Percentiles rank a stretch among this genome's conserved stretches.
Conservation (phyloP, 495 filamentous ascomycete species). For the Collariella sp. region DNA sequence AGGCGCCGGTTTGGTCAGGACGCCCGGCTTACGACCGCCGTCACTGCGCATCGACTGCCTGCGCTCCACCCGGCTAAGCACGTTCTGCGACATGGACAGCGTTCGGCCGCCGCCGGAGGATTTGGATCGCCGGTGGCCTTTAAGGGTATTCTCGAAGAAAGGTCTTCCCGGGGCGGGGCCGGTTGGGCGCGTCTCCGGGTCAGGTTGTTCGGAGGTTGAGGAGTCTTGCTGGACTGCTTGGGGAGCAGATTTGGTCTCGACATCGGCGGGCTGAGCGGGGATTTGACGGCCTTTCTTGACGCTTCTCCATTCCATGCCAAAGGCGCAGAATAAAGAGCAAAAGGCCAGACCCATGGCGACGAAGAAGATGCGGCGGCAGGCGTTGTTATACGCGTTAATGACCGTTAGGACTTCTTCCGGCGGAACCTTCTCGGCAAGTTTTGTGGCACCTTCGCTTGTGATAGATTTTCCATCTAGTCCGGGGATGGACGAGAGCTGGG, state of each 20-base stretch:
- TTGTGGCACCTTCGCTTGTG: constrained; percentile 50
- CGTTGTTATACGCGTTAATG: constrained; percentile 49
- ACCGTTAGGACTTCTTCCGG: constrained; percentile 34
- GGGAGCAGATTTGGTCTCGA: too few species aligned
- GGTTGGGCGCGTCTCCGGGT: neutral
- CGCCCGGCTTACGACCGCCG: neutral
- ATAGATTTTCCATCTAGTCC: constrained; percentile 41
- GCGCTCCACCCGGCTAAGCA: neutral
- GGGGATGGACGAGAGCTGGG: constrained; percentile 37
- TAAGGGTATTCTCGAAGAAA: constrained; percentile 2
- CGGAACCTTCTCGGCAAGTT: constrained; percentile 38
- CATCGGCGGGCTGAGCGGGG: too few species aligned
- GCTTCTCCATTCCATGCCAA: constrained; percentile 55
- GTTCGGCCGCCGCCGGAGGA: neutral
- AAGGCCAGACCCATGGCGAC: constrained; percentile 47
- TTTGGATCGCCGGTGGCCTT: neutral
- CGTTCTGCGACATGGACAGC: neutral
- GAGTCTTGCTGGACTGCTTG: neutral
- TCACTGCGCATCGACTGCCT: neutral
- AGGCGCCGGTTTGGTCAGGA: constrained; percentile 1
- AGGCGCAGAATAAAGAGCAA: constrained; percentile 40
- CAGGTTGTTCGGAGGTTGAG: neutral
- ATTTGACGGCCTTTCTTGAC: constrained; percentile 36
- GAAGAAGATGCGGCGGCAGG: constrained; percentile 46
- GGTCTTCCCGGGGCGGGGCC: neutral